phyloP scores from a whole-genome alignment of 1,139 yeast species.

The Meyerozyma elateridarum region DNA sequence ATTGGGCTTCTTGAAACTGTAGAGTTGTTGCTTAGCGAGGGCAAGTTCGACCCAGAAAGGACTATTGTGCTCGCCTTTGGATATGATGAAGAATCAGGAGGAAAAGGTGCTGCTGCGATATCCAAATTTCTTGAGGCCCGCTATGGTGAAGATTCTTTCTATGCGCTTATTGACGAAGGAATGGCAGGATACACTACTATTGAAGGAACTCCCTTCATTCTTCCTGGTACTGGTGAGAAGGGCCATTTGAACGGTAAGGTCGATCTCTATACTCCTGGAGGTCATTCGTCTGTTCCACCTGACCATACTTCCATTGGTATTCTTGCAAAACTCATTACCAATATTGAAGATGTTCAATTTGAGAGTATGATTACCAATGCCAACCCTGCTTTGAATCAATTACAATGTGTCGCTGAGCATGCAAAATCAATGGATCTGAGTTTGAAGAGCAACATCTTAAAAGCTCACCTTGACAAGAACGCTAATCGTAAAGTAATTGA shows the following conservation, averaged over 20 bases:
- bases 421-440: slow-evolving; percentile 22
- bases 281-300: slow-evolving; percentile 48
- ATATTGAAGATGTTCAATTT: slow-evolving; percentile 34
- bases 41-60: slow-evolving; percentile 34
- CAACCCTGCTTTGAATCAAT: slow-evolving; percentile 38
- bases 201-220: slow-evolving; percentile 46
- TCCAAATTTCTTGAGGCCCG: slow-evolving; percentile 23
- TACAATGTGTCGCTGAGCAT: slow-evolving; percentile 44
- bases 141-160: slow-evolving; percentile 38
- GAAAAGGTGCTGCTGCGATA: slow-evolving; percentile 33
- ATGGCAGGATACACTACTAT: slow-evolving; percentile 26
- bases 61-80: slow-evolving; percentile 43
- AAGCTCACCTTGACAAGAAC: slow-evolving; percentile 33
- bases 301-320: slow-evolving; percentile 46
- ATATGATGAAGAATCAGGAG: slow-evolving; percentile 45
- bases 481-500: slow-evolving; percentile 41
- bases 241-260: slow-evolving; percentile 38
- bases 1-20: slow-evolving; percentile 38
- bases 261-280: slow-evolving; percentile 41
- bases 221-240: slow-evolving; percentile 51
- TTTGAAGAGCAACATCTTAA: slow-evolving; percentile 35
- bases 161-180: slow-evolving; percentile 46
- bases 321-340: slow-evolving; percentile 33
- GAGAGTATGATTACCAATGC: slow-evolving; percentile 30
- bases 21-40: slow-evolving; percentile 35